Evolutionary conservation across 2,329 filamentous ascomycete genomes (phyloP).

Genomic region (Zelopaecilomyces penicillatus): DNA sequence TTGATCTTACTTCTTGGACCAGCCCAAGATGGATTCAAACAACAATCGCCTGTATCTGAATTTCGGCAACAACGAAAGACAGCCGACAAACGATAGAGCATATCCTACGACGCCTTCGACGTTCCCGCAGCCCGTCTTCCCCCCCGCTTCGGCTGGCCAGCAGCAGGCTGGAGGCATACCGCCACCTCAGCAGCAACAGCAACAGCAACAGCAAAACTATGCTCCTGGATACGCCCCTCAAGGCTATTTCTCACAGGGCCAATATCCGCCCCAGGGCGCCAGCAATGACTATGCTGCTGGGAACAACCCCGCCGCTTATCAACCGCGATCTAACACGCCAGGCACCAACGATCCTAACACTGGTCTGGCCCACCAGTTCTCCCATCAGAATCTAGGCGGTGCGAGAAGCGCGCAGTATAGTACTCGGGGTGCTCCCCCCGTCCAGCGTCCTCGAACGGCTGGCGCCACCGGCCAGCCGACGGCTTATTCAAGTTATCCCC

Average conservation of each 20-base stretch:
- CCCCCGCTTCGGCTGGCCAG: conserved; percentile 22
- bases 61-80: conserved; percentile 58
- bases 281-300: conserved; percentile 42
- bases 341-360: conserved; percentile 76
- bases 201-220: conserved; percentile 35
- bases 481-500: conserved; percentile 59
- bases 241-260: conserved; percentile 56
- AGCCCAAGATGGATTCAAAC: conserved; percentile 39
- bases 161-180: conserved; percentile 31
- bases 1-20: too few species aligned
- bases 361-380: conserved; percentile 90
- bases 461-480: conserved; percentile 57
- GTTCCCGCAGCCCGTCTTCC: conserved; percentile 82
- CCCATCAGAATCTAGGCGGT: conserved; percentile 83
- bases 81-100: conserved; percentile 53
- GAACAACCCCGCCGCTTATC: conserved; percentile 34
- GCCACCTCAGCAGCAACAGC: conserved; percentile 30
- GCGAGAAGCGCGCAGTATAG: conserved; percentile 63
- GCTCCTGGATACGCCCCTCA: conserved; percentile 35
- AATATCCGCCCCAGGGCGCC: conserved; percentile 32
- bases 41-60: conserved; percentile 60
- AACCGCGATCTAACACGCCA: conserved; percentile 48
- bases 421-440: conserved; percentile 58
- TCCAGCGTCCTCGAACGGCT: conserved; percentile 75
- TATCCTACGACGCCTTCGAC: conserved; percentile 90